phyloP scores from a whole-genome alignment of 2,329 filamentous ascomycete genomes.

The Amesomyces nigricolor region DNA sequence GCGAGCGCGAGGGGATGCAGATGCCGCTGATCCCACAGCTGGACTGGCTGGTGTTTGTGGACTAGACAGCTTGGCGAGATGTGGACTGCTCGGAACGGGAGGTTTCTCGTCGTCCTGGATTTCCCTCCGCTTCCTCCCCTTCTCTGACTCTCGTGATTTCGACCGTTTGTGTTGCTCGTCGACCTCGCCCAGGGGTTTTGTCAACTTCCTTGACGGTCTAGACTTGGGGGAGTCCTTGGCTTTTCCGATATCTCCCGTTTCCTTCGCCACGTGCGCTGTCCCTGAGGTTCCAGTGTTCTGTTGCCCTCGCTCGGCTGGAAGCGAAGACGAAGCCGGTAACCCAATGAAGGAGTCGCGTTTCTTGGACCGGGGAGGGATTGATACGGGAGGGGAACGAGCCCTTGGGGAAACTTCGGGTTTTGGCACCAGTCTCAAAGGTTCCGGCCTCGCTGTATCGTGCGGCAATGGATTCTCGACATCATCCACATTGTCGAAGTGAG shows the following conservation, averaged over 20 bases:
- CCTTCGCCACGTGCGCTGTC: neutral
- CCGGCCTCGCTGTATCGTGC: neutral
- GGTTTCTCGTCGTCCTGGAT: neutral
- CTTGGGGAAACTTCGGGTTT: neutral
- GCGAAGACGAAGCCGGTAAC: neutral
- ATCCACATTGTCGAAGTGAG: slow-evolving; percentile 17
- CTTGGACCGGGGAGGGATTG: slow-evolving; percentile 22
- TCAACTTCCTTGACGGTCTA: neutral
- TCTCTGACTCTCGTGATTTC: neutral
- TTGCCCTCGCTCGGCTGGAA: neutral
- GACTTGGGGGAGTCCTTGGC: neutral
- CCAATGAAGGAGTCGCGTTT: slow-evolving; percentile 7
- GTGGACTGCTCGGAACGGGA: neutral
- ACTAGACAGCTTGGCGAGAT: slow-evolving; percentile 4
- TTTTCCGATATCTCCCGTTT: neutral
- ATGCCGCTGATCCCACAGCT: slow-evolving; percentile 1
- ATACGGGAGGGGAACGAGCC: neutral
- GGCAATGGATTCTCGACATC: neutral
- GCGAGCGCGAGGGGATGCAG: neutral
- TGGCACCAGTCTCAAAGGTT: slow-evolving; percentile 5
- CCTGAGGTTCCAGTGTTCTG: neutral
- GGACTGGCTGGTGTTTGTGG: slow-evolving; percentile 9
- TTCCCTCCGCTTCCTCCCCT: neutral
- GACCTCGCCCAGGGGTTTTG: neutral
- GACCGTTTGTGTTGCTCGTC: neutral